A percentile compares a stretch with the other conserved stretches of the same genome.
These are phyloP conservation scores for Naegleria lovaniensis DNA, from an alignment of 208 protist genomes.

Conservation along the genomic window DNA sequence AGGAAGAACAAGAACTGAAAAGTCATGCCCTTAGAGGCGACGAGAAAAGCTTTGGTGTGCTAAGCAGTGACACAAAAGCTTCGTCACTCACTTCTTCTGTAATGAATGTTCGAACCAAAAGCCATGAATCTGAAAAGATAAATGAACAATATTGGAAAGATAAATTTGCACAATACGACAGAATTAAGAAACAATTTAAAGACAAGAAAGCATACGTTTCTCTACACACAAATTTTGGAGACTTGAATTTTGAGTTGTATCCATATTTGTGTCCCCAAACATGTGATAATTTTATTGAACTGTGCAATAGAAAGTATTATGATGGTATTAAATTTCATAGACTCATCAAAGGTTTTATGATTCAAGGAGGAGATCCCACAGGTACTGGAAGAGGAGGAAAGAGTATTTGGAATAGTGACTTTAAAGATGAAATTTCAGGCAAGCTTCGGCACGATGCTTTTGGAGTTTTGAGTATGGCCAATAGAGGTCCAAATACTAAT, in stretches of 20 bases:
- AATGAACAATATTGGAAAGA: background rate
- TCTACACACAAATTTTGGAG: slow-evolving; percentile 72
- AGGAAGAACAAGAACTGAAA: background rate
- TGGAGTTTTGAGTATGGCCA: slow-evolving; percentile 38
- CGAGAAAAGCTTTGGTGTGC: background rate
- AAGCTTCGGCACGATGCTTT: slow-evolving; percentile 40
- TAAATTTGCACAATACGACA: background rate
- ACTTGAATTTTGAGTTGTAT: slow-evolving; percentile 70
- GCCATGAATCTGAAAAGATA: background rate
- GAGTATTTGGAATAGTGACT: slow-evolving; percentile 41
- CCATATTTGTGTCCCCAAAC: slow-evolving; percentile 57
- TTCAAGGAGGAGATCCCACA: slow-evolving; percentile 30
- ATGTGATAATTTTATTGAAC: slow-evolving; percentile 91
- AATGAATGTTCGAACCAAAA: background rate
- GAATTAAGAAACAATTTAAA: slow-evolving; percentile 26
- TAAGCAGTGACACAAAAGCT: background rate
- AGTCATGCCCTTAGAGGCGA: background rate
- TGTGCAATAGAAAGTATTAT: slow-evolving; percentile 85
- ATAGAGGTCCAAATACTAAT: slow-evolving; percentile 34
- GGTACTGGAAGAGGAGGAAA: slow-evolving; percentile 44
- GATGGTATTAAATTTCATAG: slow-evolving; percentile 84
- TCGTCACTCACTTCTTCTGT: background rate
- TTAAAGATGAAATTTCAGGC: slow-evolving; percentile 39
- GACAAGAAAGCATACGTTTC: slow-evolving; percentile 40
- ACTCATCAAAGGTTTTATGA: slow-evolving; percentile 56